phyloP scores from a whole-genome alignment of 73 alveolate species.

The Vitrella brassicaformis region DNA sequence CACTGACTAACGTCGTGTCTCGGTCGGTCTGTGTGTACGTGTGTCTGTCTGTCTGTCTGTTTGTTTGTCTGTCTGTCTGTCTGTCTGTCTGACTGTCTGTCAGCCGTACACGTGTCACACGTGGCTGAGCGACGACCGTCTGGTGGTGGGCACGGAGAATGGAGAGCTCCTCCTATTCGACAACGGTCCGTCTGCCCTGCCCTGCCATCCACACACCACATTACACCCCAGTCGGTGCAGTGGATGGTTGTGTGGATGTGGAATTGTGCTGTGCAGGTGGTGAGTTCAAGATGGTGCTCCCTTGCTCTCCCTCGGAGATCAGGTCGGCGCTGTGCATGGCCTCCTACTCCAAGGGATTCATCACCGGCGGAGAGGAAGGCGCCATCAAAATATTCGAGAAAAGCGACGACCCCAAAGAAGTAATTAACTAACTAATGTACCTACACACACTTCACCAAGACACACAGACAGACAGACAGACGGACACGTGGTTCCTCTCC shows the following conservation, averaged over 20 bases:
- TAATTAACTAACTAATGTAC: background rate
- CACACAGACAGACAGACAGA: background rate
- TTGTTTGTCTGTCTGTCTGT: too few species aligned
- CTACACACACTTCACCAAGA: background rate
- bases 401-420: slow-evolving; percentile 60
- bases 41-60: too few species aligned
- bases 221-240: background rate
- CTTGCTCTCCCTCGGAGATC: slow-evolving; percentile 26
- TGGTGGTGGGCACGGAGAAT: slow-evolving; percentile 51
- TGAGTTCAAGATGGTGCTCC: slow-evolving; percentile 21
- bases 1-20: too few species aligned
- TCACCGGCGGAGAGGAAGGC: slow-evolving; percentile 64
- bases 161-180: slow-evolving; percentile 24
- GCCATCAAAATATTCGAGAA: slow-evolving; percentile 59
- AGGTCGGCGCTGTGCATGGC: slow-evolving; percentile 23
- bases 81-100: slow-evolving; percentile 48
- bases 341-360: slow-evolving; percentile 29
- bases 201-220: too few species aligned
- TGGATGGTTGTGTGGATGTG: background rate
- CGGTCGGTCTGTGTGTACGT: too few species aligned
- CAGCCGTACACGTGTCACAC: slow-evolving; percentile 59
- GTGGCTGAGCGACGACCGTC: slow-evolving; percentile 62
- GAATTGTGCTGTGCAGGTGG: background rate
- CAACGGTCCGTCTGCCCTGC: slow-evolving; percentile 6
- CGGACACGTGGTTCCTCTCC: background rate